phyloP scores from a whole-genome alignment of 2,329 filamentous ascomycete genomes.

The Botrytis cinerea region DNA sequence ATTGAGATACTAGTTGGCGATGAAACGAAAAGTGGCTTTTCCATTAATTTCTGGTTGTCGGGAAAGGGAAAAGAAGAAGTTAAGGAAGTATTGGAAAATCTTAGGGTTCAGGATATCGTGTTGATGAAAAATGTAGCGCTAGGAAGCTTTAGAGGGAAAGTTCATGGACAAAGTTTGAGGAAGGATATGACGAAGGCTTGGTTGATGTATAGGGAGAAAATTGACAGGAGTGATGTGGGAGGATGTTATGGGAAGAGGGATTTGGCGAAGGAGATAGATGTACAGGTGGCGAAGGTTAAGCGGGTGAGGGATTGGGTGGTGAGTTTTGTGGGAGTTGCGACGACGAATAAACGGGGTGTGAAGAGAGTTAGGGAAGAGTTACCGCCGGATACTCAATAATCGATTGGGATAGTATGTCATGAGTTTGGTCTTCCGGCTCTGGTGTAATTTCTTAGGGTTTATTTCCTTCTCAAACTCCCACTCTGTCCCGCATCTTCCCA shows the following conservation, averaged over 20 bases:
- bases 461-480: background rate
- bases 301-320: conserved; percentile 75
- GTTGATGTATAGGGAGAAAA: conserved; percentile 60
- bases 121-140: conserved; percentile 79
- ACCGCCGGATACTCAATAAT: conserved; percentile 33
- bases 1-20: conserved; percentile 82
- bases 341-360: background rate
- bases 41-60: conserved; percentile 79
- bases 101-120: conserved; percentile 75
- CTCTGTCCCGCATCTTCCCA: background rate
- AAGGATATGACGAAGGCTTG: conserved; percentile 69
- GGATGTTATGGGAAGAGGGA: conserved; percentile 59
- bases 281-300: conserved; percentile 63
- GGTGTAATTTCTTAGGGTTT: background rate
- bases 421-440: background rate
- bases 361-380: conserved; percentile 24
- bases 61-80: conserved; percentile 36
- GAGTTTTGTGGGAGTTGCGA: conserved; percentile 59
- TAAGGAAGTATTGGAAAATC: conserved; percentile 42
- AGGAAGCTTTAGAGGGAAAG: conserved; percentile 70
- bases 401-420: background rate
- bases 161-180: conserved; percentile 82
- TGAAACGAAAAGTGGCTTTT: conserved; percentile 79
- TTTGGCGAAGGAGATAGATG: conserved; percentile 45
- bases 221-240: conserved; percentile 53